Evolutionary conservation across 208 protist species (phyloP).

Genomic region (Leishmania gerbilli): DNA sequence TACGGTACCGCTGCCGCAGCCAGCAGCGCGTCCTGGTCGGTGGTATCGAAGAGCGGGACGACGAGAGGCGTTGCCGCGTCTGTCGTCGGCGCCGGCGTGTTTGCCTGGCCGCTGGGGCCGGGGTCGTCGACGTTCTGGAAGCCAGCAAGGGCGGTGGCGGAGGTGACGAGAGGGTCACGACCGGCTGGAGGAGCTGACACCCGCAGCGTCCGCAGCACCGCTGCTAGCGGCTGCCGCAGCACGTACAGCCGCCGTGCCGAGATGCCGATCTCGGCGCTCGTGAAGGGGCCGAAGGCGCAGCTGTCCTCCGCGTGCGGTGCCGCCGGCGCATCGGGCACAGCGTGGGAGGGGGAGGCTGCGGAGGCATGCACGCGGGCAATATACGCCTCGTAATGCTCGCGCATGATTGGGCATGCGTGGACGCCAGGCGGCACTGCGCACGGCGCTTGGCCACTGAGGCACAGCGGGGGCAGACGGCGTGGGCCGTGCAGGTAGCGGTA

Average conservation of each 20-base stretch:
- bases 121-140: conserved; percentile 28
- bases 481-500: conserved; percentile 37
- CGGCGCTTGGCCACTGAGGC: conserved; percentile 15
- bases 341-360: neutral
- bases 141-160: conserved; percentile 15
- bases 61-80: conserved; percentile 1
- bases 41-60: conserved; percentile 60
- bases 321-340: neutral
- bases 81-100: neutral
- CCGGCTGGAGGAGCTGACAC: conserved; percentile 24
- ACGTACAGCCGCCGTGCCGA: conserved; percentile 33
- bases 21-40: conserved; percentile 31
- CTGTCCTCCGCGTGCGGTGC: conserved; percentile 43
- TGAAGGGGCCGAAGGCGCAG: conserved; percentile 71
- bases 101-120: neutral
- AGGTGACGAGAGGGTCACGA: conserved; percentile 18
- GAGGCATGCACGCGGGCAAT: conserved; percentile 5
- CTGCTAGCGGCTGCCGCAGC: conserved; percentile 54
- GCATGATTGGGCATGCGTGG: conserved; percentile 20
- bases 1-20: conserved; percentile 54
- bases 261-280: conserved; percentile 54
- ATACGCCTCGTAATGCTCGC: conserved; percentile 21
- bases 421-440: conserved; percentile 18
- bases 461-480: conserved; percentile 18
- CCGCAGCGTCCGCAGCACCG: conserved; percentile 51